Evolutionary conservation across 305 asterid species (phyloP).

Genomic region (Rubia balearica): DNA sequence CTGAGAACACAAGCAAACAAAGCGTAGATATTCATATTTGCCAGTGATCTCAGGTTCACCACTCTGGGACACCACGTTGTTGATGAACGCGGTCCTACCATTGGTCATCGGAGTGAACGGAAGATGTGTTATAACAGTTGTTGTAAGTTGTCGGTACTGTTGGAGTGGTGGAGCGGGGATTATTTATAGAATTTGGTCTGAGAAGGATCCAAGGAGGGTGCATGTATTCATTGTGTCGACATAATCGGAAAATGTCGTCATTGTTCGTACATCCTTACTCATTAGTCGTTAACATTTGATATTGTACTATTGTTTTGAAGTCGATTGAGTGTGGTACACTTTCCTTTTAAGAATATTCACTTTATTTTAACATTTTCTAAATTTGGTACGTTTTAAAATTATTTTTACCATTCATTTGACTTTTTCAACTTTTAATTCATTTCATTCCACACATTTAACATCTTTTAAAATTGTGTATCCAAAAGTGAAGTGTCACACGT

Average conservation of each 20-base stretch:
- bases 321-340: too few relatives aligned
- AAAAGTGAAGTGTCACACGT: too few relatives aligned
- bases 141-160: not conserved
- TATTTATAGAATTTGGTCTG: not conserved
- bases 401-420: too few relatives aligned
- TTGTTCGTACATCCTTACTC: not conserved
- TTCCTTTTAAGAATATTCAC: too few relatives aligned
- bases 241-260: constrained; percentile 5
- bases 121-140: not conserved
- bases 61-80: constrained; percentile 22
- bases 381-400: too few relatives aligned
- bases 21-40: not conserved
- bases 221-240: not conserved
- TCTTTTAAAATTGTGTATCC: too few relatives aligned
- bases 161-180: not conserved
- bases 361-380: too few relatives aligned
- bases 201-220: not conserved
- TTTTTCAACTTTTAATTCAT: too few relatives aligned
- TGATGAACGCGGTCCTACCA: not conserved
- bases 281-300: not conserved
- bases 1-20: constrained; percentile 27
- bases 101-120: not conserved
- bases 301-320: rapidly evolving
- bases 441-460: too few relatives aligned
- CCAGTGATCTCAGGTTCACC: constrained; percentile 27